A percentile compares a stretch with the other conserved stretches of the same genome.
These are phyloP conservation scores for Aspergillus proliferans DNA, from an alignment of 2,329 filamentous ascomycete species.

Conservation along the genomic window DNA sequence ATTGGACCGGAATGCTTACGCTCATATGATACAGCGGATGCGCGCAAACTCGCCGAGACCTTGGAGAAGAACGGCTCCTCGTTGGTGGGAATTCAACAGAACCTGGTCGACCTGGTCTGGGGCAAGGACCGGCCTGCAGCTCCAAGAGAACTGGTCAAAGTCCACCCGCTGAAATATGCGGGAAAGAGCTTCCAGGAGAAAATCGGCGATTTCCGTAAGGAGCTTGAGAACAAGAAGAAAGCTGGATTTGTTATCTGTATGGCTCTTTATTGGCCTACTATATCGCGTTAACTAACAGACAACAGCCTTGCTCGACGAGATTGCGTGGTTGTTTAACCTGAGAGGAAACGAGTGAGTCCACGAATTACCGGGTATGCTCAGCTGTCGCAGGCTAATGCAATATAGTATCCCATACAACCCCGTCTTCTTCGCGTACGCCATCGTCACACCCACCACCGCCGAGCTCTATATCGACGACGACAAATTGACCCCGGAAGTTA, in stretches of 20 bases:
- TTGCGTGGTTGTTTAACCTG: slow-evolving; percentile 98
- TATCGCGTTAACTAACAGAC: slow-evolving; percentile 8
- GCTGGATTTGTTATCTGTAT: slow-evolving; percentile 75
- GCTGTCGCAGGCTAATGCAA: slow-evolving; percentile 4
- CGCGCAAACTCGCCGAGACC: slow-evolving; percentile 72
- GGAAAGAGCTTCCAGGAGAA: slow-evolving; percentile 81
- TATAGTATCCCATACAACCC: slow-evolving; percentile 85
- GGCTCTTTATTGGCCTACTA: slow-evolving; percentile 13
- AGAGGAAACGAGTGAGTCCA: slow-evolving; percentile 68
- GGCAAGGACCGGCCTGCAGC: slow-evolving; percentile 63
- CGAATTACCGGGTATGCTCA: background rate
- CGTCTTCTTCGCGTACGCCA: slow-evolving; percentile 95
- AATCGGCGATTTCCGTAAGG: slow-evolving; percentile 78
- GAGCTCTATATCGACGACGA: slow-evolving; percentile 78
- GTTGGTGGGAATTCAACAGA: slow-evolving; percentile 68
- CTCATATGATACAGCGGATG: slow-evolving; percentile 45
- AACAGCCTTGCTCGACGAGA: slow-evolving; percentile 78
- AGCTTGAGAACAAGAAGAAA: slow-evolving; percentile 82
- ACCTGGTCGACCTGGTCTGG: slow-evolving; percentile 92
- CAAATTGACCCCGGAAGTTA: slow-evolving; percentile 66
- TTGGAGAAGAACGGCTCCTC: slow-evolving; percentile 79
- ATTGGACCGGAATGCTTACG: background rate
- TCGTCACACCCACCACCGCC: slow-evolving; percentile 68
- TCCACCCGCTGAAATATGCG: slow-evolving; percentile 65
- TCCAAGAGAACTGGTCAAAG: slow-evolving; percentile 68